Evolutionary conservation across 202 grass and related monocot genomes (phyloP), one percentile per base, ranked within the genome.

Genomic region (Setaria italica): DNA sequence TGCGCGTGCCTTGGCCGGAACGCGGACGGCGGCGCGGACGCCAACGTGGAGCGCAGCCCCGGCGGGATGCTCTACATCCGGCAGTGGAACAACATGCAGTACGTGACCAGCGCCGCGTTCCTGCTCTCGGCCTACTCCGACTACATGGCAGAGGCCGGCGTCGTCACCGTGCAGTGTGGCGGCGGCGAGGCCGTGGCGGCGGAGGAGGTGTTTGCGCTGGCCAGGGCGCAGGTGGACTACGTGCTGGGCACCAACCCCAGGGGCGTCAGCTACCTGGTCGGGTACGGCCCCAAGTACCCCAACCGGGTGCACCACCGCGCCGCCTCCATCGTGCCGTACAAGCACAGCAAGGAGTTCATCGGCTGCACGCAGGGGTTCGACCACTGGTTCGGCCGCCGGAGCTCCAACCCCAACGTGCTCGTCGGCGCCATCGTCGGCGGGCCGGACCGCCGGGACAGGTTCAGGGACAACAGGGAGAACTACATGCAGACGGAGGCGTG

Each of bases 81-180:
- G 63, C 91, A 93, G 74, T 98, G 95, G 95, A 98, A 98, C 89
- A 98, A 98, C 88, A 92, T 98, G 95, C 95, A 95, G 72, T 94
- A 98, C 32, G 95, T 98, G 72, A 91, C 95, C 39, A 88, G 72
- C 65, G 91, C 95, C 4, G 93, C 95, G 15, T 98, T 95, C 91
- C 91, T 98, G 48, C 87, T 93, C 15, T 77, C 85, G 58, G 62
- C 78, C 45, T 95, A 93, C 91, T 41, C 89, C 6, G 83, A 93
- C 76, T 90, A 95, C 83, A 83, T 98, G 0, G 12, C 53, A 1
- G 82, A 53, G 39, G 64, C 82, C 48, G 72, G 49, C 13, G 51
- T 57, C 21, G 50, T 11, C 42, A 4, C 53, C 34, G 85, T 90
- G 49, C 5, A 53, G 1, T 92, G 93, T 78, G 88, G 85, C 0